Evolutionary conservation across 768 basidiomycete species (phyloP).

Genomic region (Clitopilus hobsonii): DNA sequence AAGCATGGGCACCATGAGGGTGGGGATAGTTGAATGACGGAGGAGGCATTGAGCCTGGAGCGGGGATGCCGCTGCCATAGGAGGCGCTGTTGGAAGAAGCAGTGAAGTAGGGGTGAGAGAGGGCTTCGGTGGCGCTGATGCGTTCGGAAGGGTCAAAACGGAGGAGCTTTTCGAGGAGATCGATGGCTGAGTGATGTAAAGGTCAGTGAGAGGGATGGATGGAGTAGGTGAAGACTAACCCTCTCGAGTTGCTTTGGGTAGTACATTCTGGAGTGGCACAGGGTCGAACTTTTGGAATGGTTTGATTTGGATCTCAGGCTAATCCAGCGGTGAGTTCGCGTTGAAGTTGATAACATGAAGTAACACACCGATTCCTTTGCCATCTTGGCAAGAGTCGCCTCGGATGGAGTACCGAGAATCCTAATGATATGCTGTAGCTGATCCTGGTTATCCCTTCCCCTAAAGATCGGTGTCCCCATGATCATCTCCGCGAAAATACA

Average conservation of each 20-base stretch:
- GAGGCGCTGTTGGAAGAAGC: constrained; percentile 39
- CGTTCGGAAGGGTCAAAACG: constrained; percentile 95
- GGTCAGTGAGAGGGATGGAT: not conserved
- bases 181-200: constrained; percentile 60
- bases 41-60: constrained; percentile 60
- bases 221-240: constrained; percentile 34
- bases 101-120: constrained; percentile 90
- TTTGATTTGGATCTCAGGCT: constrained; percentile 83
- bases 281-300: constrained; percentile 86
- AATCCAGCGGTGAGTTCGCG: constrained; percentile 7
- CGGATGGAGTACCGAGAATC: constrained; percentile 92
- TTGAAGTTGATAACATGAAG: not conserved
- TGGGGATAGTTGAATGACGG: constrained; percentile 68
- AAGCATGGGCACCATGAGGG: constrained; percentile 52
- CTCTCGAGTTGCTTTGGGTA: constrained; percentile 83
- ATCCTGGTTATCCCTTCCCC: constrained; percentile 95
- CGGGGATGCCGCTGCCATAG: constrained; percentile 36
- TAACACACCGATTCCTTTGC: constrained; percentile 77
- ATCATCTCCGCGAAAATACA: constrained; percentile 99
- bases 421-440: constrained; percentile 98
- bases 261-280: constrained; percentile 72
- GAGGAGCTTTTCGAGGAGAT: constrained; percentile 89
- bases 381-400: constrained; percentile 84
- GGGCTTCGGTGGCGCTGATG: constrained; percentile 85
- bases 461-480: constrained; percentile 91